Conservation (phyloP, 306 rosid species). For the Trichosanthes cucumerina region DNA sequence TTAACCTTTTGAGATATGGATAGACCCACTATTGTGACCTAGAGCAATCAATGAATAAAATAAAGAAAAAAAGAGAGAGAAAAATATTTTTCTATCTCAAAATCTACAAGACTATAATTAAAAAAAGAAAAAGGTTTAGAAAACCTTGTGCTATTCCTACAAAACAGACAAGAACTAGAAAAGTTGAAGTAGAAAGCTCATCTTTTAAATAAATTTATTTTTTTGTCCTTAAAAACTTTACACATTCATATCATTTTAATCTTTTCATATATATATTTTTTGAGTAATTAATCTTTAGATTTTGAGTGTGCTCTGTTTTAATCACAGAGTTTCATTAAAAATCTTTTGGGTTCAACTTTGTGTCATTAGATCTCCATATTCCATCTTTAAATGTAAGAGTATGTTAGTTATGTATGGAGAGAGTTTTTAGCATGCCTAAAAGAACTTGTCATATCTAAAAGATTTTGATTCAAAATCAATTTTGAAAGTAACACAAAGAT, state of each 20-base stretch:
- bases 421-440: too few species aligned
- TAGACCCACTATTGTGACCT: background rate
- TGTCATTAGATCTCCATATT: background rate
- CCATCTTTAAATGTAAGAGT: too few species aligned
- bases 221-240: background rate
- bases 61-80: background rate
- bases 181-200: background rate
- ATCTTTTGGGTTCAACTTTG: background rate
- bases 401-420: too few species aligned
- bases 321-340: background rate
- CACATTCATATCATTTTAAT: background rate
- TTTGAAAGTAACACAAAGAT: background rate
- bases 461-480: too few species aligned
- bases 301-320: background rate
- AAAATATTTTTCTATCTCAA: background rate
- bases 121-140: background rate
- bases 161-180: background rate
- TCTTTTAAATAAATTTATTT: background rate
- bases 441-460: background rate
- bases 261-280: background rate
- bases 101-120: background rate
- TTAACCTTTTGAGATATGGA: background rate
- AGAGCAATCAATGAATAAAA: background rate
- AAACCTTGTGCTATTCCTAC: constrained; percentile 2
- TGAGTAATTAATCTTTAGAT: background rate